Evolutionary conservation across 352 stramenopile species (phyloP), one percentile per base, ranked within the genome.

Genomic region (Plasmopara muralis): DNA sequence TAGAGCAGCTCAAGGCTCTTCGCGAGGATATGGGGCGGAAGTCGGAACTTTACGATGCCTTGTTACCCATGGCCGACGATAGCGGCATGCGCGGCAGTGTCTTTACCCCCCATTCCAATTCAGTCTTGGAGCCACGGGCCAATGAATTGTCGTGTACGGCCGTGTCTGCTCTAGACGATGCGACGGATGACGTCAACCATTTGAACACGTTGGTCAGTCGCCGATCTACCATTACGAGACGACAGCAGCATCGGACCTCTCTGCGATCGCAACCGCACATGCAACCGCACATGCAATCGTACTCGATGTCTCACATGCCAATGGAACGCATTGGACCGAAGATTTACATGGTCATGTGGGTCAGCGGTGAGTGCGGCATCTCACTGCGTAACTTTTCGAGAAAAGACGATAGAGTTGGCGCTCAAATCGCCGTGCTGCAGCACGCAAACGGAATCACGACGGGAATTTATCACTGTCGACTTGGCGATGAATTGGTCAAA

Each of bases 291-390:
- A 16, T 13, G 7, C 37, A 13, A 2, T 38, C 54, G 14, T 58
- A 66, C 25, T 64, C 56, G 6, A 46, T 50, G 43, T 40, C 37
- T 0, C 34, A 55, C 9, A 40, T 46, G 14, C 29, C 55, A 2
- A 48, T 47, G 31, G 38, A 49, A 8, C 43, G 43, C 9, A 43
- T 54, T 10, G 53, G 9, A 13, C 43, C 16, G 9, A 39, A 49
- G 63, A 52, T 77, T 42, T 93, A 90, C 53, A 74, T 74, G 13
- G 82, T 90, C 45, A 87, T 85, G 56, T 93, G 79, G 79, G 74
- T 87, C 8, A 87, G 74, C 45, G 82, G 82, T 37, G 82, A 93
- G 57, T 88, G 81, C 47, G 82, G 82, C 44, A 93, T 93, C 62
- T 89, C 82, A 43, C 58, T 93, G 34, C 81, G 79, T 55, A 89